A percentile compares a stretch with the other conserved stretches of the same genome.
phyloP scores from a whole-genome alignment of 768 basidiomycete genomes.

The Serendipita sp. region DNA sequence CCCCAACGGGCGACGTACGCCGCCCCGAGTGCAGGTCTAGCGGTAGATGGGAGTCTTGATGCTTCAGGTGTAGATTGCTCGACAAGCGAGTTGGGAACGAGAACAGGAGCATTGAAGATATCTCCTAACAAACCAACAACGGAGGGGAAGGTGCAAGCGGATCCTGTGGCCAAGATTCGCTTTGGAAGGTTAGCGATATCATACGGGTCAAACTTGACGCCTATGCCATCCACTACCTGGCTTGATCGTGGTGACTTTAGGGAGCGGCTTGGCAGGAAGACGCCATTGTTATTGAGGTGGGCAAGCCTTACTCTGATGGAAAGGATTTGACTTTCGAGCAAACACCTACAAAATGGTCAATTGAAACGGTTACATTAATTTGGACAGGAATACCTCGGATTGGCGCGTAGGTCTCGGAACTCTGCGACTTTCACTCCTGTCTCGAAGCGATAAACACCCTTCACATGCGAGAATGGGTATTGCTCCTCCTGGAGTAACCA shows the following conservation, averaged over 20 bases:
- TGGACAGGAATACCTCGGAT: conserved; percentile 34
- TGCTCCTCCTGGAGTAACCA: conserved; percentile 71
- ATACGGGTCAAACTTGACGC: conserved; percentile 65
- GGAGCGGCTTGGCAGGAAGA: conserved; percentile 30
- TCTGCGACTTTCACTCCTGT: conserved; percentile 77
- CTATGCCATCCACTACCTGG: conserved; percentile 26
- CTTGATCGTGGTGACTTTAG: conserved; percentile 14
- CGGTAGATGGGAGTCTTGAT: conserved; percentile 17
- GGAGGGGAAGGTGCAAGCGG: conserved; percentile 70
- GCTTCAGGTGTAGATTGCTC: conserved; percentile 21
- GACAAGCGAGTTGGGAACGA: conserved; percentile 56
- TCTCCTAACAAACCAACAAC: conserved; percentile 67
- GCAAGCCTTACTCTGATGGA: conserved; percentile 74
- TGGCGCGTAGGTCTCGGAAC: conserved; percentile 75
- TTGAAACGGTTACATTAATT: neutral
- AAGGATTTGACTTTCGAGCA: conserved; percentile 66
- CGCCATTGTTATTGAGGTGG: conserved; percentile 43
- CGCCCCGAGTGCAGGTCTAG: conserved; percentile 51
- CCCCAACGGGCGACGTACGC: conserved; percentile 77
- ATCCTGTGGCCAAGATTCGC: conserved; percentile 54
- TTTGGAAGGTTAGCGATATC: conserved; percentile 47
- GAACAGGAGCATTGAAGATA: conserved; percentile 67
- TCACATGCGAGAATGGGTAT: conserved; percentile 59
- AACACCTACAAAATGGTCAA: conserved; percentile 24
- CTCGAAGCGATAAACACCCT: conserved; percentile 77